Base-by-base conservation (phyloP, 1,139 yeast genomes). In the Zygosaccharomyces sapae region DNA sequence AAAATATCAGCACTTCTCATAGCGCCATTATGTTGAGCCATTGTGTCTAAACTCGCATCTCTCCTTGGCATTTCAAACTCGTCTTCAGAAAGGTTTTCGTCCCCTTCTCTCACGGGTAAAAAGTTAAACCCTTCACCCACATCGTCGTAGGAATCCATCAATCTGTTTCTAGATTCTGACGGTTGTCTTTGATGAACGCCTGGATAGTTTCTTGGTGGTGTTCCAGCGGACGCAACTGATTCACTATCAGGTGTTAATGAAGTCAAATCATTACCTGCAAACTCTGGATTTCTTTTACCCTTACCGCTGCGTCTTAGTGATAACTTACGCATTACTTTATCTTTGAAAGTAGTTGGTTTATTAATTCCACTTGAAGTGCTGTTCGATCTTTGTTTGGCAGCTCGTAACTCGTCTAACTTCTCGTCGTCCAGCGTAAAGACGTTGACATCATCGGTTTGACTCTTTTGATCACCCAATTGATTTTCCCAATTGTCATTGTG, bases 401-500 rank as follows among this genome's bases (percentile, higher is more conserved):
- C 46, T 8, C 49, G 40, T 5, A 24, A 25, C 7, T 50, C 45
- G 10, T 31, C 48, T 45, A 47, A 22, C 19, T 48, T 50, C 30
- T 48, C 51, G 22, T 48, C 51, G 10, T 48, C 49, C 18, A 37
- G 9, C 5, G 40, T 30, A 25, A 37, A 37, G 31, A 37, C 18
- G 7, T 37, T 37, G 10, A 30, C 33, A 16, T 43, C 52, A 27
- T 51, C 39, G 29, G 18, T 38, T 31, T 41, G 42, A 41, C 43
- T 40, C 29, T 25, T 43, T 33, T 48, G 47, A 12, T 46, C 45
- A 19, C 44, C 37, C 38, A 74, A 68, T 25, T 49, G 47, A 18
- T 42, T 39, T 56, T 81, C 86, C 89, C 89, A 83, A 63, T 83
- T 75, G 20, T 66, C 71, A 44, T 76, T 72, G 62, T 83, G 89